Conservation (phyloP, 768 basidiomycete genomes). For the Lactarius sp. region DNA sequence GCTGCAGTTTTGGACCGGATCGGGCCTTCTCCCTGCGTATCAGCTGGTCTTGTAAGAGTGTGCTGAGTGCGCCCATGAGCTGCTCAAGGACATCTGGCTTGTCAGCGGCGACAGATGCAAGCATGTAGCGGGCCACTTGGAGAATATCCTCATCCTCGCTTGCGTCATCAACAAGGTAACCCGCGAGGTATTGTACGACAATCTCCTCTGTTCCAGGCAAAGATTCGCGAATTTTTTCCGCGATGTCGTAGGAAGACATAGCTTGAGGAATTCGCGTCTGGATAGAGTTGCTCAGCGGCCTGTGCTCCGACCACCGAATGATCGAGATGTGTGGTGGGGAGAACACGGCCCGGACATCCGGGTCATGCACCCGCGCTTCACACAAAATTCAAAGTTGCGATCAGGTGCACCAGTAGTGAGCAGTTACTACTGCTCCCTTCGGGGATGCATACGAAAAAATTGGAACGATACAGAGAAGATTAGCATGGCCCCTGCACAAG, state of each 20-base stretch:
- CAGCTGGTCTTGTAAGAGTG: slow-evolving; percentile 62
- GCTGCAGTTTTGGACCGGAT: slow-evolving; percentile 61
- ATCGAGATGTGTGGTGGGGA: too few species aligned
- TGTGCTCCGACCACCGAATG: too few species aligned
- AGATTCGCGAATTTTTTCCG: slow-evolving; percentile 64
- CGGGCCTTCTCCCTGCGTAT: slow-evolving; percentile 47
- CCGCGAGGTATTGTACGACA: slow-evolving; percentile 81
- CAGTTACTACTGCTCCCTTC: slow-evolving; percentile 45
- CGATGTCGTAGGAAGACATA: slow-evolving; percentile 73
- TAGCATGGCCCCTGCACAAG: slow-evolving; percentile 99
- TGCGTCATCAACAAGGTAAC: slow-evolving; percentile 84
- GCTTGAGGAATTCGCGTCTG: neutral
- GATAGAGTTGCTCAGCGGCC: too few species aligned
- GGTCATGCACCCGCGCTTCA: neutral
- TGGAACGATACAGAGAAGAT: slow-evolving; percentile 99
- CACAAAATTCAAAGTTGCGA: slow-evolving; percentile 9
- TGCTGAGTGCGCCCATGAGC: slow-evolving; percentile 60
- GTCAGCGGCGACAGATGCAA: slow-evolving; percentile 70
- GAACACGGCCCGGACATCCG: neutral
- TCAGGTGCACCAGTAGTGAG: neutral
- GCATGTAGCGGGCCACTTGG: slow-evolving; percentile 66
- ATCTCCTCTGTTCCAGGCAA: slow-evolving; percentile 81
- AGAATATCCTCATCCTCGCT: slow-evolving; percentile 85
- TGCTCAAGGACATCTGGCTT: slow-evolving; percentile 52
- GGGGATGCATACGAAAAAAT: slow-evolving; percentile 97